Percentiles rank a stretch among this genome's conserved stretches.
These are phyloP conservation scores for Luffa aegyptiaca DNA, from an alignment of 306 rosid genomes.

Conservation along the genomic window DNA sequence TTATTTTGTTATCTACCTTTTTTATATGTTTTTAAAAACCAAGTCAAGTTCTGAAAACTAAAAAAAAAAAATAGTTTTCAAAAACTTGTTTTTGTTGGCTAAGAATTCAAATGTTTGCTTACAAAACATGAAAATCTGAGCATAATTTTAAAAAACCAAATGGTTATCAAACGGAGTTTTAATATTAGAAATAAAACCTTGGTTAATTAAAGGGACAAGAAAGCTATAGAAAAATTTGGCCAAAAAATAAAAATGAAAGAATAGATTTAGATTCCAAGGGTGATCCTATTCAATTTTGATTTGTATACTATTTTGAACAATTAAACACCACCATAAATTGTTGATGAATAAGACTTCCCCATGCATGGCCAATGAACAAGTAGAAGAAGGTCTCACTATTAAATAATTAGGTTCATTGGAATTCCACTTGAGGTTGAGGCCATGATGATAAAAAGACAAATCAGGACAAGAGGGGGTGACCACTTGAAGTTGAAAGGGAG, in stretches of 20 bases:
- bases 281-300: neutral
- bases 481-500: neutral
- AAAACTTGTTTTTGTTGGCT: too few relatives aligned
- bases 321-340: neutral
- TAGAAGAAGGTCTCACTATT: neutral
- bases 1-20: too few relatives aligned
- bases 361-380: conserved; percentile 5
- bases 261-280: neutral
- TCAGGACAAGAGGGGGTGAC: neutral
- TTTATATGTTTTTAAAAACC: too few relatives aligned
- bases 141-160: too few relatives aligned
- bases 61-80: too few relatives aligned
- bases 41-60: too few relatives aligned
- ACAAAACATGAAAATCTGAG: too few relatives aligned
- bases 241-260: neutral
- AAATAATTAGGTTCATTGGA: neutral
- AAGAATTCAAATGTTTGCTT: too few relatives aligned
- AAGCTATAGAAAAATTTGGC: neutral
- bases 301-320: neutral
- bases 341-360: neutral
- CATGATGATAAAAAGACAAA: conserved; percentile 4
- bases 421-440: neutral
- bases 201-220: neutral
- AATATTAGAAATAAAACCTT: too few relatives aligned
- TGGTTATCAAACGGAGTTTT: too few relatives aligned